These are phyloP conservation scores for Fragilaria radians DNA, from an alignment of 108 stramenopile genomes.

Conservation along the genomic window DNA sequence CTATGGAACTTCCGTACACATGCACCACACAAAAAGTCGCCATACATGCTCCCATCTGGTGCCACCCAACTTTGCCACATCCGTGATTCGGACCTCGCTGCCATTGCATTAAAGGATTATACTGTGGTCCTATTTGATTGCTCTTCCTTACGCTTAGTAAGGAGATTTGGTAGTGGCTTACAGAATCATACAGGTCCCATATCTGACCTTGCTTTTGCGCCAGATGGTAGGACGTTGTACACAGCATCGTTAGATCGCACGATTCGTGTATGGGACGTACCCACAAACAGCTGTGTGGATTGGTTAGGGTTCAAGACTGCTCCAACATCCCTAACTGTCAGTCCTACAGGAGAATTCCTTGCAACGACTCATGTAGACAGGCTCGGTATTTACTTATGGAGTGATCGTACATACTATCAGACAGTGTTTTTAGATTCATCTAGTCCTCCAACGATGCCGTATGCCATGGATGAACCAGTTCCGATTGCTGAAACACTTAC, in stretches of 20 bases:
- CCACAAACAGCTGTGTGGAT: conserved; percentile 89
- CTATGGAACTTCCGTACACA: conserved; percentile 89
- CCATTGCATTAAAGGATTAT: conserved; percentile 66
- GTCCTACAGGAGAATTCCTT: conserved; percentile 95
- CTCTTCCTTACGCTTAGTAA: conserved; percentile 52
- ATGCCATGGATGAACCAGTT: conserved; percentile 81
- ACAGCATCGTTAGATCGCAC: conserved; percentile 81
- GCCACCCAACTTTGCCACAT: conserved; percentile 72
- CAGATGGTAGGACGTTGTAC: conserved; percentile 85
- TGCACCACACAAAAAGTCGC: conserved; percentile 76
- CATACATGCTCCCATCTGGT: conserved; percentile 52
- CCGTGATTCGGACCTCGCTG: conserved; percentile 76
- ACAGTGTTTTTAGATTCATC: conserved; percentile 76
- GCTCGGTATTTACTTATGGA: conserved; percentile 89
- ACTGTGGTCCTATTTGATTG: conserved; percentile 72
- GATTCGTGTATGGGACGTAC: conserved; percentile 92
- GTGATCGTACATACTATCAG: conserved; percentile 87
- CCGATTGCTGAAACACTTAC: conserved; percentile 43
- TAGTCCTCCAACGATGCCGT: conserved; percentile 39
- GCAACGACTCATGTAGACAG: conserved; percentile 83
- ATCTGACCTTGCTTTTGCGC: conserved; percentile 83
- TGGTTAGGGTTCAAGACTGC: conserved; percentile 87
- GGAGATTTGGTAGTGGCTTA: conserved; percentile 49
- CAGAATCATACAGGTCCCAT: conserved; percentile 68
- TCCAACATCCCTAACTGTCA: conserved; percentile 79